Evolutionary conservation across 805 yeast genomes (phyloP), one percentile per base, ranked within the genome.

Genomic region (Monosporozyma aerobia): DNA sequence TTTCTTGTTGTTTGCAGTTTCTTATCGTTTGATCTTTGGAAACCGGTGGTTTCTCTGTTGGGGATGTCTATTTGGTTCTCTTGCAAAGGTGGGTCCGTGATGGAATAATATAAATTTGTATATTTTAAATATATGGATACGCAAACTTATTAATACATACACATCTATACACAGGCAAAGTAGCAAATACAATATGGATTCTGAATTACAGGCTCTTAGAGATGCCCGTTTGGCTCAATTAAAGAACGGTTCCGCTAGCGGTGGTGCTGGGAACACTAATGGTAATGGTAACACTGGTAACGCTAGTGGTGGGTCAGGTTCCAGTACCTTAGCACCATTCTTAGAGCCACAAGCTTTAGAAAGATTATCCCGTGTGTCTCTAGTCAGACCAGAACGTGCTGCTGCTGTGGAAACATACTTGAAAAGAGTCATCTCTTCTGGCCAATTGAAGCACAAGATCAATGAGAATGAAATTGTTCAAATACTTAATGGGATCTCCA

Each of bases 381-480:
- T 94, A 65, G 99, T 92, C 45, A 81, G 90, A 63, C 95, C 95
- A 2, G 98, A 94, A 51, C 76, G 97, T 53, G 98, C 95, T 1
- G 77, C 79, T 50, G 87, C 90, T 2, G 97, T 90, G 13, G 97
- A 92, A 62, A 82, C 83, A 56, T 81, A 92, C 60, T 71, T 92
- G 46, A 70, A 85, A 29, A 80, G 82, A 59, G 70, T 92, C 66
- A 86, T 83, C 8, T 80, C 82, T 55, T 77, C 85, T 58, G 97
- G 97, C 1, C 88, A 85, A 54, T 71, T 92, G 37, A 49, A 59
- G 13, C 77, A 82, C 55, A 87, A 88, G 65, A 73, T 92, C n/a
- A 74, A 77, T 8, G 98, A 94, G 65, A 76, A 78, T 35, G 96
- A 90, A 57, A 78, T 92, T 51, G 96, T 90, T 32, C 83, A 81